These are phyloP conservation scores for Beta macrorhiza DNA, from an alignment of 179 eudicot species.

Conservation along the genomic window DNA sequence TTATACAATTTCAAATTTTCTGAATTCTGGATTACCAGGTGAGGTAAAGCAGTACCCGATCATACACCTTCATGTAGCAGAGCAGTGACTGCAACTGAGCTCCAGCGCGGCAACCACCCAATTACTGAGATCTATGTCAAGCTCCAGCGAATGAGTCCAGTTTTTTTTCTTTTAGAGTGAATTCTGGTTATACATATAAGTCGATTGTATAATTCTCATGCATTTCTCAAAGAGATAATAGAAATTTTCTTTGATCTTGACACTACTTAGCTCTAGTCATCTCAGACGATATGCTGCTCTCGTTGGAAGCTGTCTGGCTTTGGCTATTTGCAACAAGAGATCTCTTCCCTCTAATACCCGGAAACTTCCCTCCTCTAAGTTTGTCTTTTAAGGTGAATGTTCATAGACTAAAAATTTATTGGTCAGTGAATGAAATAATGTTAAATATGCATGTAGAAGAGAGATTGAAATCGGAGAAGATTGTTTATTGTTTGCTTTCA, in stretches of 20 bases:
- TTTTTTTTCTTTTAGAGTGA: no score
- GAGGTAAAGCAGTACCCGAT: background rate
- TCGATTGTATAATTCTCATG: background rate
- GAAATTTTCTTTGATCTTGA: no score
- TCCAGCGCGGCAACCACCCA: background rate
- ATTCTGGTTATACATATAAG: no score
- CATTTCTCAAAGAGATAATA: no score
- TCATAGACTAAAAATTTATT: conserved; percentile 7
- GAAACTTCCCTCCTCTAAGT: no score
- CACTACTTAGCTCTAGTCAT: no score
- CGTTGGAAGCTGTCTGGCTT: background rate
- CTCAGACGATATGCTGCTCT: no score
- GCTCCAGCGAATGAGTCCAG: background rate
- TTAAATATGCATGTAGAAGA: no score
- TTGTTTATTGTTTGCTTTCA: no score
- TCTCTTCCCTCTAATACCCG: no score
- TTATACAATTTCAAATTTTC: background rate
- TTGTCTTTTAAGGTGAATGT: background rate
- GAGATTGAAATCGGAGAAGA: no score
- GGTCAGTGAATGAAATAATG: background rate
- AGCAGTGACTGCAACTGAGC: background rate
- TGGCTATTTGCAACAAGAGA: background rate
- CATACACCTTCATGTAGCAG: background rate
- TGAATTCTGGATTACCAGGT: background rate
- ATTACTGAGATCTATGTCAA: background rate